Evolutionary conservation across 495 filamentous ascomycete species (phyloP), one percentile per base, ranked within the genome.

Genomic region (Penicillium cinerascens): DNA sequence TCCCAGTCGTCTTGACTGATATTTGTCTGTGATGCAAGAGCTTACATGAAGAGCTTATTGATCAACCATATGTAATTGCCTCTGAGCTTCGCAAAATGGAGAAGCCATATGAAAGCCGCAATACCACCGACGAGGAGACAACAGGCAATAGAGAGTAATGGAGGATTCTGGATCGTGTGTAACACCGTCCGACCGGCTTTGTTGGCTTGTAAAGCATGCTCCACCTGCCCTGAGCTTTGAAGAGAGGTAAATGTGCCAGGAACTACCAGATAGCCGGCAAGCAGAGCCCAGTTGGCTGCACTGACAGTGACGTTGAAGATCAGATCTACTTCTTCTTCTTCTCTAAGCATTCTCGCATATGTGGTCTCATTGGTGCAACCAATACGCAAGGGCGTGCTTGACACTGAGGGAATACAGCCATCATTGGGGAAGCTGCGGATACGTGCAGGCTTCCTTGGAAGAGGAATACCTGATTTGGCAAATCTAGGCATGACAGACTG

Each of bases 191-290:
- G 48, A 22, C 48, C 40, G 25, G 48, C 35, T 36, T 51, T 43
- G 20, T 51, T 51, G 6, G 21, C 25, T 20, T 36, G 9, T 6
- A 51, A 43, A 51, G 17, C 39, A 37, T 37, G 39, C 22, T 43
- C 48, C 8, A 42, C 41, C 35, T 27, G 11, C 47, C 69, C 41
- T 44, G 56, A 33, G 27, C 27, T 44, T 44, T 68, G 51, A n/a
- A 67, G 42, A 6, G 52, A 60, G 41, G 55, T 63, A 44, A 68
- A 71, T 4, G 64, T 71, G 3, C 66, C 66, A 2, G 66, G 66
- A 16, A 69, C 56, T 13, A 68, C 51, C 25, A 71, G 50, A 52
- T 65, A 69, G 7, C 64, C 61, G 1, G 66, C 61, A 13, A 71
- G 52, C 1, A 71, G 57, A 22, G 68, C 54, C 66, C 59, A 68